These are phyloP conservation scores for Candida argentea DNA, from an alignment of 805 yeast genomes.

Conservation along the genomic window DNA sequence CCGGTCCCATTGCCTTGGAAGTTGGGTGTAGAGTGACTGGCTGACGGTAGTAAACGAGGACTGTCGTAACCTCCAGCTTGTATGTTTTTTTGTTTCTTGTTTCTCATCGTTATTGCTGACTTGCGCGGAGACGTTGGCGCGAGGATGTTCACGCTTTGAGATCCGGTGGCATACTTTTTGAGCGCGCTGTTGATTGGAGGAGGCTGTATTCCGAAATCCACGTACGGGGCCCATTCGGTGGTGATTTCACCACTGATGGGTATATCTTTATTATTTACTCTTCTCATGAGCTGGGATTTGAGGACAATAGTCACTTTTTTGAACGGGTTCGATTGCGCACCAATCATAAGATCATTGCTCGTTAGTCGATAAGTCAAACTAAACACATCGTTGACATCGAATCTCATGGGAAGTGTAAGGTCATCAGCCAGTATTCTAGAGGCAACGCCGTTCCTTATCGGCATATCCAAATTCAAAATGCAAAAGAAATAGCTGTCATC, in stretches of 20 bases:
- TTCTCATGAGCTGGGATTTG: no score
- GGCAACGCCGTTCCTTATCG: constrained; percentile 19
- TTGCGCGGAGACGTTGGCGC: constrained; percentile 8
- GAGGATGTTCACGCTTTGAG: no score
- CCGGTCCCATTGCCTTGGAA: neutral
- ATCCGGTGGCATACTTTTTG: constrained; percentile 15
- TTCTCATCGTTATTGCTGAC: constrained; percentile 13
- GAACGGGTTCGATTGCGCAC: constrained; percentile 13
- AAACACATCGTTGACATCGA: constrained; percentile 21
- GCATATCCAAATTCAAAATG: constrained; percentile 13
- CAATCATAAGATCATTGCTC: constrained; percentile 19
- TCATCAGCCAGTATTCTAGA: constrained; percentile 11
- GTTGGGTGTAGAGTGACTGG: constrained; percentile 2
- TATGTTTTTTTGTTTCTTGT: constrained; percentile 10
- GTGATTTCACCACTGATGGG: constrained; percentile 18
- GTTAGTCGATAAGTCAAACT: constrained; percentile 24
- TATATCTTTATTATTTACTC: constrained; percentile 3
- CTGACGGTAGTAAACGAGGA: constrained; percentile 2
- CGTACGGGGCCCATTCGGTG: constrained; percentile 30
- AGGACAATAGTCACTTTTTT: constrained; percentile 5
- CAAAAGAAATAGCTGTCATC: constrained; percentile 10
- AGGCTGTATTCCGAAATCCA: constrained; percentile 27
- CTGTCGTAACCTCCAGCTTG: constrained; percentile 1
- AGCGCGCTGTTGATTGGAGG: constrained; percentile 29
- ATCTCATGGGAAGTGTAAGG: constrained; percentile 16